Base-by-base conservation (phyloP, 768 basidiomycete genomes). In the Leccinum pellstonianum region DNA sequence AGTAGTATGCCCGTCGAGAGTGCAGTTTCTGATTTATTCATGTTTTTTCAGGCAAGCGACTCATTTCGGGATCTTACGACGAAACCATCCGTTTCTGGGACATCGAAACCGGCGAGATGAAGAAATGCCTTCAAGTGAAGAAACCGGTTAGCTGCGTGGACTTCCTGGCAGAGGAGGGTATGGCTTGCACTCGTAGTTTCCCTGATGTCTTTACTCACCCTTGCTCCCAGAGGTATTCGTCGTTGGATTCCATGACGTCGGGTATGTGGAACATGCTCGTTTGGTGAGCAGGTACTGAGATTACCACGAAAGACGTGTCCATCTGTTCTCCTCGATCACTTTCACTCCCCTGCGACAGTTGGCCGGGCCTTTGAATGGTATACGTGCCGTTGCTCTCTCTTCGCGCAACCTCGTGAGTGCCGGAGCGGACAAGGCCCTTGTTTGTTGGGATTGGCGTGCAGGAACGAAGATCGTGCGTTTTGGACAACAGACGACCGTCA, bases 21-120 rank as follows among this genome's bases (percentile, higher is more conserved):
- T 4, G 9, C n/a, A 4, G 14, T 17, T n/a, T 37, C 31, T 2
- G 35, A 52, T 35, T 56, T 38, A 64, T 31, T 56, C 14, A 2
- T 1, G 15, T 27, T 43, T 35, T 49, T 43, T 53, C 58, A 72
- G 91, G 90, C 17, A 88, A 93, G 66, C 79, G 88, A 9, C 77
- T 96, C 46, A 92, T 96, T 63, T 93, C 90, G 63, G 94, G 94
- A 15, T 91, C 89, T 27, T 94, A 95, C 68, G 93, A 95, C 57
- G 93, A 94, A 72, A 93, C 90, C 1, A 95, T 96, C 61, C 81
- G 93, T 12, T 91, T 96, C 74, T 96, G 93, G 94, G 90, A 95
- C 70, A 81, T 96, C 21, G 81, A 79, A 55, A 83, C 81, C 0
- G 85, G 82, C 5, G 81, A 83, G 65, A 76, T 83, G 76, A 87